Base-by-base conservation (phyloP, 768 basidiomycete species). In the Kwoniella heveanensis region DNA sequence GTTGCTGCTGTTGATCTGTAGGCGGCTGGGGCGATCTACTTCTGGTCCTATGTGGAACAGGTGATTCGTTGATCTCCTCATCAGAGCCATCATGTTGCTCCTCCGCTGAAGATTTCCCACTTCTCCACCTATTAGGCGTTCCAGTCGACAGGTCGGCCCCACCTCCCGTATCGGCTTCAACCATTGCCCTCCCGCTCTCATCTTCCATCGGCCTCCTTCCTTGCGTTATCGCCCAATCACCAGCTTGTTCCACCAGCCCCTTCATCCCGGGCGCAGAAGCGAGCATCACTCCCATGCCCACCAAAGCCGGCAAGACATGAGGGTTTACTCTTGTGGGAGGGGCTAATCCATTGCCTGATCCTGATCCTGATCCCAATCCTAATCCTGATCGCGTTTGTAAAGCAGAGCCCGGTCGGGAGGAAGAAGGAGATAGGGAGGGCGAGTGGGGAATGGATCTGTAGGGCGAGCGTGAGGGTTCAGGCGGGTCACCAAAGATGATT, bases 401-500 rank as follows among this genome's bases (percentile, higher is more conserved):
- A 5, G 22, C 5, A 49, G 48, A 49, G 25, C 22, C 22, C 13
- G 48, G 17, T 9, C 48, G 48, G 22, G 52, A 54, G 7, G 46
- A 54, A 2, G 60, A 55, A 56, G 77, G 82, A 82, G 46, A 81
- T 27, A 60, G 27, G 77, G 64, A 50, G 54, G 37, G 86, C 84
- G 17, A 85, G 77, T 70, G 80, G 82, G 69, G 89, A 4, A 73
- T 78, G 8, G 84, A 83, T 15, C 86, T 82, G 77, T 94, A 94
- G 0, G 91, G 90, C 2, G 86, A 83, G 10, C 84, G 80, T 12
- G 84, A 81, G 8, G 88, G 85, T 24, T 86, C 82, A 12, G 92
- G 87, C 32, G 89, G 83, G 79, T 97, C 91, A 51, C 87, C 87
- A 77, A 96, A 99, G 73, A 99, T 95, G 79, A 98, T 93, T 81